Evolutionary conservation across 2,329 filamentous ascomycete genomes (phyloP).

Genomic region (Chaetothyriales sp.): DNA sequence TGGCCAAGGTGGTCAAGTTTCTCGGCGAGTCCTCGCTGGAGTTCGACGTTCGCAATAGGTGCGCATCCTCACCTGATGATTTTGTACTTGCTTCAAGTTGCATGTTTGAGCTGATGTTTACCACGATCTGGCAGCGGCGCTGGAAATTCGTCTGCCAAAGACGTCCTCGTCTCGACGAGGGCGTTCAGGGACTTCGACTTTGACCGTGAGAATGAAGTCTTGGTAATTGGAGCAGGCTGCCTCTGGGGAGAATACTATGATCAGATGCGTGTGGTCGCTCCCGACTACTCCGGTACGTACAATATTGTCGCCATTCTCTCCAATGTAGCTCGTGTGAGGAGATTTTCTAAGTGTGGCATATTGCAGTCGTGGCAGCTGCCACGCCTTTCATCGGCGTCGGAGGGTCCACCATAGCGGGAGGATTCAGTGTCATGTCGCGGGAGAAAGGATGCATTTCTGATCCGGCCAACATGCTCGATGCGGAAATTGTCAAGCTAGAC

Average conservation of each 20-base stretch:
- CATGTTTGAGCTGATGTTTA: too few species aligned
- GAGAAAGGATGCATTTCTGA: conserved; percentile 29
- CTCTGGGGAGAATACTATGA: conserved; percentile 27
- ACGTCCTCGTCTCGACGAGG: conserved; percentile 27
- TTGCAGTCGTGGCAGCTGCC: conserved; percentile 24
- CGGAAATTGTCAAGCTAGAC: conserved; percentile 26
- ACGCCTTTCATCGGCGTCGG: conserved; percentile 29
- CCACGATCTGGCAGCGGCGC: too few species aligned
- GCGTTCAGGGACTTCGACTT: conserved; percentile 27
- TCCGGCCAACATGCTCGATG: conserved; percentile 29
- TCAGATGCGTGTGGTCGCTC: conserved; percentile 23
- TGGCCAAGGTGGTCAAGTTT: conserved; percentile 22
- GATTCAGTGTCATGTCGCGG: conserved; percentile 27
- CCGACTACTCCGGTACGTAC: conserved; percentile 22
- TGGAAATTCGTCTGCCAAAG: conserved; percentile 24
- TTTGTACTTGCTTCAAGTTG: too few species aligned
- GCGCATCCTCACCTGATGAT: too few species aligned
- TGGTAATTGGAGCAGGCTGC: conserved; percentile 26
- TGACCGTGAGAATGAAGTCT: conserved; percentile 20
- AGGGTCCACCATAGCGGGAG: conserved; percentile 26
- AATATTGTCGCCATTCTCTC: neutral
- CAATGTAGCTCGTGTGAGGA: neutral
- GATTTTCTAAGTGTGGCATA: neutral
- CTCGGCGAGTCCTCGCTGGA: conserved; percentile 24
- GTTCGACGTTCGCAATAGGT: conserved; percentile 26